Conservation (phyloP, 495 filamentous ascomycete genomes). For the Cercophora sp. region DNA sequence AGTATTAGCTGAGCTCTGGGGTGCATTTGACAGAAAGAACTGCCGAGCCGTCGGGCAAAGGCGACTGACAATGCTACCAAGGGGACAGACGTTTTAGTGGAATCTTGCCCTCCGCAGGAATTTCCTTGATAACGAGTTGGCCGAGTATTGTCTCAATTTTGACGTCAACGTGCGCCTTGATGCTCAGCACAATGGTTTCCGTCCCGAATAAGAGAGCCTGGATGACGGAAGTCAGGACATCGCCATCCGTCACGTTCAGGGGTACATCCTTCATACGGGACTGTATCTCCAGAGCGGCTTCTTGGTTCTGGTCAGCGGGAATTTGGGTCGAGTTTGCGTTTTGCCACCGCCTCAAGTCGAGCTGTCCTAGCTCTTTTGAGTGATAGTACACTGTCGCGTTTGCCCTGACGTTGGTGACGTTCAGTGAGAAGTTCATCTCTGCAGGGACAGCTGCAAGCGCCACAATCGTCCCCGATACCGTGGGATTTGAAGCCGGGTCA, state of each 20-base stretch:
- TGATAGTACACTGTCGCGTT: conserved; percentile 75
- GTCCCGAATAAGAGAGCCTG: conserved; percentile 70
- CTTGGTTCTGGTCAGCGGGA: conserved; percentile 46
- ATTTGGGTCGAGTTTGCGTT: conserved; percentile 72
- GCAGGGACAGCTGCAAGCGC: conserved; percentile 72
- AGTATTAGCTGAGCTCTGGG: neutral
- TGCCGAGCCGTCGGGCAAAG: conserved; percentile 20
- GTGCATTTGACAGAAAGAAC: neutral
- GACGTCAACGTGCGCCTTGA: conserved; percentile 81
- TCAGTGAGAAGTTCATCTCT: conserved; percentile 77
- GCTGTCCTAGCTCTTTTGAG: conserved; percentile 65
- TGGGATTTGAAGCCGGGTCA: conserved; percentile 68
- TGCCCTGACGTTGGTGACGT: conserved; percentile 70
- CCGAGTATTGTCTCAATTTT: conserved; percentile 76
- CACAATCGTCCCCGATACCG: conserved; percentile 74
- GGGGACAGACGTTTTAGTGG: conserved; percentile 77
- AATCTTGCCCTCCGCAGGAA: conserved; percentile 81
- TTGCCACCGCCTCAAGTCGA: conserved; percentile 75
- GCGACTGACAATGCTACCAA: conserved; percentile 48
- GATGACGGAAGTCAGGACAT: conserved; percentile 70
- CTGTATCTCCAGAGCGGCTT: conserved; percentile 61
- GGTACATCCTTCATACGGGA: conserved; percentile 74
- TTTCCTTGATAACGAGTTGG: conserved; percentile 67
- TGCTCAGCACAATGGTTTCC: conserved; percentile 56
- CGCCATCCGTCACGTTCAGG: conserved; percentile 70